phyloP scores from a whole-genome alignment of 441 rosid genomes.

The Jatropha multifida region DNA sequence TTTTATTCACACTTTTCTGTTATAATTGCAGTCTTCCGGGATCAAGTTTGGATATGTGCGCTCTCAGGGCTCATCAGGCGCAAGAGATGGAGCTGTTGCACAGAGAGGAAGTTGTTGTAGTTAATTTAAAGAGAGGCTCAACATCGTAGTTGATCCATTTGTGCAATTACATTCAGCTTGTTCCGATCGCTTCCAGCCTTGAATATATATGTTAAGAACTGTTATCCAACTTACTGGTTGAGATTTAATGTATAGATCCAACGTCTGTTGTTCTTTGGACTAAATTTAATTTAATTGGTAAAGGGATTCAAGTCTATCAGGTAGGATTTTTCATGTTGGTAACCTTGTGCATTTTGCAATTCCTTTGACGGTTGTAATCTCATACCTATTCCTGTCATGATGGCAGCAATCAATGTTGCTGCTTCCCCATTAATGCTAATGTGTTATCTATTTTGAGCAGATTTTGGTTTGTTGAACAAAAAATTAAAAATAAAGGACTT shows the following conservation, averaged over 20 bases:
- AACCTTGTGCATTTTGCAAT: not conserved
- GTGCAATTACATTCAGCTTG: conserved; percentile 26
- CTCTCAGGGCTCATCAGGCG: conserved; percentile 78
- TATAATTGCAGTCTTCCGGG: conserved; percentile 65
- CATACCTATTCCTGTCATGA: no score
- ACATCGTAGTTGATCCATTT: conserved; percentile 15
- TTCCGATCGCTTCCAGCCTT: not conserved
- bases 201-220: conserved; percentile 20
- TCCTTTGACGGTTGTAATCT: not conserved
- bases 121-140: conserved; percentile 26
- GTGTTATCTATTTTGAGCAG: no score
- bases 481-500: no score
- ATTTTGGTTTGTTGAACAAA: no score
- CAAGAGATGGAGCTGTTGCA: conserved; percentile 70
- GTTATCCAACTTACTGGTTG: conserved; percentile 9
- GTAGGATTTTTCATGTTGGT: not conserved
- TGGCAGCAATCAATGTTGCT: no score
- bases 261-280: conserved; percentile 7
- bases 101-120: conserved; percentile 85
- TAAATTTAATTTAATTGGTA: conserved; percentile 13
- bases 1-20: not conserved
- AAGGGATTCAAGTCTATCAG: conserved; percentile 6
- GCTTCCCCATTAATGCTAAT: no score
- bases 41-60: conserved; percentile 94
- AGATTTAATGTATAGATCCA: conserved; percentile 41